Evolutionary conservation across 108 stramenopile genomes (phyloP).

Genomic region (Nitzschia sp.): DNA sequence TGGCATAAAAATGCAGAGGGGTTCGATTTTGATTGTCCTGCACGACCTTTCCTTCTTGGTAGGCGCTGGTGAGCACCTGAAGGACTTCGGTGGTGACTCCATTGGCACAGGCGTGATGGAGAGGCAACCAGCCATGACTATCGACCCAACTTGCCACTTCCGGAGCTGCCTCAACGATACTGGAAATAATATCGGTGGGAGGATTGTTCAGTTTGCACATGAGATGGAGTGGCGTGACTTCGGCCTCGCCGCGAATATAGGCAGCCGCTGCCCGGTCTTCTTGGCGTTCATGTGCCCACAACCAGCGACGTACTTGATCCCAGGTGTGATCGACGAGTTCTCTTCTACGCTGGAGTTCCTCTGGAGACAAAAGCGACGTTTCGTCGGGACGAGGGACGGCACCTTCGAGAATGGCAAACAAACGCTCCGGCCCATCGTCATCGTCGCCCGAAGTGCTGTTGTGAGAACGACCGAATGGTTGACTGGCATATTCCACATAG

Average conservation of each 20-base stretch:
- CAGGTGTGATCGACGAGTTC: conserved; percentile 53
- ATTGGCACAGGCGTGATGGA: conserved; percentile 80
- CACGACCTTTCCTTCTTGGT: conserved; percentile 55
- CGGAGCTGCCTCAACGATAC: conserved; percentile 49
- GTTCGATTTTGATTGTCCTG: conserved; percentile 70
- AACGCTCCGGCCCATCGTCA: conserved; percentile 24
- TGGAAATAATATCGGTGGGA: conserved; percentile 55
- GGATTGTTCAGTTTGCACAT: conserved; percentile 65
- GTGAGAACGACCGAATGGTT: background rate
- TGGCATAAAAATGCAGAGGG: conserved; percentile 70
- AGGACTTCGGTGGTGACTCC: conserved; percentile 65
- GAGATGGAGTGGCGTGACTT: conserved; percentile 69
- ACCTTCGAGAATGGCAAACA: conserved; percentile 52
- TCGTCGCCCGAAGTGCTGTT: background rate
- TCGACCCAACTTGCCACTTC: conserved; percentile 64
- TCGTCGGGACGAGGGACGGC: conserved; percentile 26
- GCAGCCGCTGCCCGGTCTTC: conserved; percentile 55
- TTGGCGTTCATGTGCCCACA: conserved; percentile 48
- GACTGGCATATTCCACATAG: conserved; percentile 6
- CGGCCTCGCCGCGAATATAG: conserved; percentile 55
- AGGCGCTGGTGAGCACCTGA: conserved; percentile 48
- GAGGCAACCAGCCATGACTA: conserved; percentile 70
- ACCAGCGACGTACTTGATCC: conserved; percentile 65
- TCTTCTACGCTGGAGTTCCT: conserved; percentile 27
- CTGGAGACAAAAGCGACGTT: conserved; percentile 8